Base-by-base conservation (phyloP, 2,329 filamentous ascomycete genomes). In the Penicillium sp. region DNA sequence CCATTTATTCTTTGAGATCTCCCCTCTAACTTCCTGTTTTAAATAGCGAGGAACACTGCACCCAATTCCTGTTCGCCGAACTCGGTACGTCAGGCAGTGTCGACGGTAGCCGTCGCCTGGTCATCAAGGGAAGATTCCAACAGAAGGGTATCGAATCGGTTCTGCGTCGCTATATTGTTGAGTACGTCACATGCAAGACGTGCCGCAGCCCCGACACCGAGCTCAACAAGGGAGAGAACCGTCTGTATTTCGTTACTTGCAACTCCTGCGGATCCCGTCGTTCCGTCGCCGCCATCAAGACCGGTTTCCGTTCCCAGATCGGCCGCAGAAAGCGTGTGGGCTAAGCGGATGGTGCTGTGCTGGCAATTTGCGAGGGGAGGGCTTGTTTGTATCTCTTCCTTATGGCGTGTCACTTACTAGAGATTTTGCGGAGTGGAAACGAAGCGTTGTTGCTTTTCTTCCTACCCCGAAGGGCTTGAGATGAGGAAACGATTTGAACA, bases 41-140 rank as follows among this genome's bases (percentile, higher is more conserved):
- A 5, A 19, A 17, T 71, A 90, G 87, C 57, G 91, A 97, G 68
- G 93, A 98, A 75, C 93, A 96, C 76, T 87, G 98, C 59, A 97
- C 89, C 46, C 85, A 91, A 64, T 97, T 96, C 77, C 75, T 98
- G 71, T 96, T 98, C 73, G 90, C 93, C 60, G 93, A 98, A 73
- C 81, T 98, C 83, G 93, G 93, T 78, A 98, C 93, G 59, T 94
- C 83, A 67, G 93, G 93, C 71, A 94, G 87, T 69, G 89, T 95
- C 49, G 93, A 96, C 75, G 93, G 91, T 62, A 88, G 81, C 74
- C 83, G 89, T 72, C 84, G 91, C 67, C 74, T 98, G 64, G 90
- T 98, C 68, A 98, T 98, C 81, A 96, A 95, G 80, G 93, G 93
- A 78, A 88, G 93, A 68, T 98, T 98, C 86, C 91, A 97, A 74